phyloP scores from a whole-genome alignment of 140 eudicot genomes.

The Stevia rebaudiana region DNA sequence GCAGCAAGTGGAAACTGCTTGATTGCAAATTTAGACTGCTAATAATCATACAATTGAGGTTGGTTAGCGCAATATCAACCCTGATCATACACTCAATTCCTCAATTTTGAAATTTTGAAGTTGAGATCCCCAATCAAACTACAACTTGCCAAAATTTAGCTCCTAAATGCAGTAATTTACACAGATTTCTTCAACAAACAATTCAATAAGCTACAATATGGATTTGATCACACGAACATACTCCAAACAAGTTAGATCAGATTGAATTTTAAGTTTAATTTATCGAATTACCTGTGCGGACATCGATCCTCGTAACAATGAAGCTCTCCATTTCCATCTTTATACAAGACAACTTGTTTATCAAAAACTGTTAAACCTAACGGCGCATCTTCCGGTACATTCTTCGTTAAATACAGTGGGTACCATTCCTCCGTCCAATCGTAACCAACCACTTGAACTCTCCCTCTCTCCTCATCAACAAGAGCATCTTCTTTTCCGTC shows the following conservation, averaged over 20 bases:
- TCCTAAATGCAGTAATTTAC: background rate
- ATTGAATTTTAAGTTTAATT: background rate
- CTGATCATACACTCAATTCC: background rate
- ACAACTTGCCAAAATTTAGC: background rate
- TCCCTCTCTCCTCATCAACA: constrained; percentile 33
- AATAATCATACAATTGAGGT: background rate
- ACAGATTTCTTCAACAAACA: background rate
- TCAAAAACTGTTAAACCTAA: constrained; percentile 80
- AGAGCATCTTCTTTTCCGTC: constrained; percentile 25
- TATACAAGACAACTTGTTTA: constrained; percentile 71
- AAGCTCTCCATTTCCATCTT: constrained; percentile 54
- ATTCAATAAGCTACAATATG: background rate
- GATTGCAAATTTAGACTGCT: background rate
- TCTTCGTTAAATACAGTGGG: constrained; percentile 59
- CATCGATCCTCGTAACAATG: constrained; percentile 81
- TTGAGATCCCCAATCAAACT: background rate
- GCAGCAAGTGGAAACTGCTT: background rate
- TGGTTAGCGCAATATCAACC: background rate
- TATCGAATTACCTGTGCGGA: constrained; percentile 61
- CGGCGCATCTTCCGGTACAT: constrained; percentile 90
- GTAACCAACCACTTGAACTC: constrained; percentile 48
- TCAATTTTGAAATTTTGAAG: background rate
- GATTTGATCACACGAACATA: background rate
- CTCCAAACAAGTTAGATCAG: background rate
- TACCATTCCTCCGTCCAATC: constrained; percentile 98